Conservation (phyloP, 371 early-diverging fungal species). For the Mucor piriformis region DNA sequence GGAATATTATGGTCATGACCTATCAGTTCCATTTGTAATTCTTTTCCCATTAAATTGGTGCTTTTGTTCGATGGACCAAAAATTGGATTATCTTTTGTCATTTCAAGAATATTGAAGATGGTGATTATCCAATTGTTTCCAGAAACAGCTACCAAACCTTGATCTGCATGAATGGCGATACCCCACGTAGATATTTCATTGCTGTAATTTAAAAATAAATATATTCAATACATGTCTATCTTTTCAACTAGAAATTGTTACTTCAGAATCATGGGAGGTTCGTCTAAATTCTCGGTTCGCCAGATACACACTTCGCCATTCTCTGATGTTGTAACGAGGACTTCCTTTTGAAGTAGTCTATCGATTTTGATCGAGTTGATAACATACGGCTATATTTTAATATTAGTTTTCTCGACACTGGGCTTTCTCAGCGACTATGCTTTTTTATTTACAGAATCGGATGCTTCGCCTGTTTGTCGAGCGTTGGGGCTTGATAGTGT, state of each 20-base stretch:
- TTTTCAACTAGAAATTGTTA: not conserved
- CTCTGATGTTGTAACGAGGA: constrained; percentile 57
- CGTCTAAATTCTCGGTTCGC: constrained; percentile 49
- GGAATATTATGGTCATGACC: constrained; percentile 73
- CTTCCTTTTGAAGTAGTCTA: constrained; percentile 46
- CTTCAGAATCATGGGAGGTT: constrained; percentile 45
- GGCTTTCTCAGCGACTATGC: not conserved
- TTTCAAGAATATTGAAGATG: constrained; percentile 50
- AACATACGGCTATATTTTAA: constrained; percentile 24
- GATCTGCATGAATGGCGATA: constrained; percentile 57
- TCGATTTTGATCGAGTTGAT: constrained; percentile 69
- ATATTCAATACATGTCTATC: not conserved
- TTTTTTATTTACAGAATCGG: constrained; percentile 23
- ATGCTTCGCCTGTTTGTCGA: constrained; percentile 5
- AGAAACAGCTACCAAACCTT: constrained; percentile 60
- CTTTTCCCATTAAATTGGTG: constrained; percentile 15
- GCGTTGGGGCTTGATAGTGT: constrained; percentile 20
- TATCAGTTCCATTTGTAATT: constrained; percentile 21
- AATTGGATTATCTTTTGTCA: constrained; percentile 20
- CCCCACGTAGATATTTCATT: constrained; percentile 64
- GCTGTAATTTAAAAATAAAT: constrained; percentile 6
- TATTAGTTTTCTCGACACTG: not conserved
- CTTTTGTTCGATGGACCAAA: constrained; percentile 17
- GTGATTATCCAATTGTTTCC: constrained; percentile 62
- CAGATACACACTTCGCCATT: constrained; percentile 55